Percentiles rank a stretch among this genome's conserved stretches.
Evolutionary conservation across 352 stramenopile genomes (phyloP).

Genomic region (Blastocystis sp.): DNA sequence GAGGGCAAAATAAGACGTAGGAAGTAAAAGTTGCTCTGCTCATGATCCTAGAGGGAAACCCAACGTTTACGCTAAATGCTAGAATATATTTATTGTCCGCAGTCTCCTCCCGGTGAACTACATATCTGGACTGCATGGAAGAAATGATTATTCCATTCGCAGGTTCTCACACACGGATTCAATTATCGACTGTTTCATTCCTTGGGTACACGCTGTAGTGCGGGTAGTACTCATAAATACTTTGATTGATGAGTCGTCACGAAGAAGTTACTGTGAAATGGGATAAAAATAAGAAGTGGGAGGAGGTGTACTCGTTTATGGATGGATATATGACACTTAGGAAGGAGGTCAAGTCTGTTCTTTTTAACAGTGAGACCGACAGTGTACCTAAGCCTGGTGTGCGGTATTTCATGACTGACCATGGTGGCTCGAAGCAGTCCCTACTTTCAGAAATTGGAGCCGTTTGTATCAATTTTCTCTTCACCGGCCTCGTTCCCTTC

Average conservation of each 20-base stretch:
- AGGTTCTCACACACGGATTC: not conserved
- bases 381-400: not conserved
- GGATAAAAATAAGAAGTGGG: conserved; percentile 54
- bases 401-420: conserved; percentile 50
- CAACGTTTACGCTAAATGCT: not conserved
- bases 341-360: conserved; percentile 9
- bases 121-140: not conserved
- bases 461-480: conserved; percentile 10
- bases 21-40: not conserved
- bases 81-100: not conserved
- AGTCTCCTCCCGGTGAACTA: not conserved
- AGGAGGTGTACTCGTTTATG: not conserved
- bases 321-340: not conserved
- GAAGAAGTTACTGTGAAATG: conserved; percentile 47
- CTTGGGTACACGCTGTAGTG: not conserved
- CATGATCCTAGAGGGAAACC: not conserved
- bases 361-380: not conserved
- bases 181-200: not conserved
- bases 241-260: not conserved
- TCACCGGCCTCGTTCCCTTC: not conserved
- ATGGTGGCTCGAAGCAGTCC: conserved; percentile 30
- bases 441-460: not conserved
- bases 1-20: not conserved
- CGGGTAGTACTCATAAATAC: not conserved
- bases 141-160: not conserved